phyloP scores from a whole-genome alignment of 805 yeast species.

The Phaffomyces opuntiae region DNA sequence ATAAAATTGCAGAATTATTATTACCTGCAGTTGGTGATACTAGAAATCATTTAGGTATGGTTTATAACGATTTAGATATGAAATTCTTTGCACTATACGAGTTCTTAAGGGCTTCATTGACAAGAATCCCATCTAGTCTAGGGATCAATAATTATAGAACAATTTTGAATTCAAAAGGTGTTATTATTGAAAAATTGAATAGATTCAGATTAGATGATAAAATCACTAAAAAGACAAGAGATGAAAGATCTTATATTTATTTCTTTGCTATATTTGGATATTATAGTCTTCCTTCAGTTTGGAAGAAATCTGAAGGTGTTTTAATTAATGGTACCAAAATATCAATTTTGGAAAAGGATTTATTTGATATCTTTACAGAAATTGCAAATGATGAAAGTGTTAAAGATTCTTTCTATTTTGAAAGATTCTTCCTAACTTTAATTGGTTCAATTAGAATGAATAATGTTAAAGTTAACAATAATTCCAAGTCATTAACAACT shows the following conservation, averaged over 20 bases:
- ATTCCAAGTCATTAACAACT: constrained; percentile 2
- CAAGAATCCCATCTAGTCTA: constrained; percentile 33
- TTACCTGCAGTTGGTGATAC: constrained; percentile 67
- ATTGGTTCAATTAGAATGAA: constrained; percentile 30
- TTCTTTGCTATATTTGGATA: constrained; percentile 36
- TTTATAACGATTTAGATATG: constrained; percentile 33
- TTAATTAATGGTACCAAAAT: constrained; percentile 26
- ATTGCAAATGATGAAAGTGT: constrained; percentile 8
- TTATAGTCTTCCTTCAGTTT: constrained; percentile 35
- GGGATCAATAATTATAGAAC: constrained; percentile 32
- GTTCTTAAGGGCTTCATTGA: constrained; percentile 37
- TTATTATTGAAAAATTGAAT: constrained; percentile 23
- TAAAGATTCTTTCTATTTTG: constrained; percentile 12
- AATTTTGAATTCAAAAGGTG: constrained; percentile 27
- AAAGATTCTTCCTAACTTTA: constrained; percentile 30
- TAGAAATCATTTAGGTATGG: constrained; percentile 52
- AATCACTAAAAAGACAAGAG: constrained; percentile 9
- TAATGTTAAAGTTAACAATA: constrained; percentile 16
- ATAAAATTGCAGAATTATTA: constrained; percentile 46
- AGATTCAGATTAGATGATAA: constrained; percentile 14
- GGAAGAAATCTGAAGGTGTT: constrained; percentile 25
- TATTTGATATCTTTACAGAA: constrained; percentile 21
- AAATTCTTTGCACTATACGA: constrained; percentile 30
- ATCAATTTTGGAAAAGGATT: constrained; percentile 25
- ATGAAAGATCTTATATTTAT: constrained; percentile 10